These are phyloP conservation scores for Fusarium subglutinans DNA, from an alignment of 2,329 filamentous ascomycete genomes.

Conservation along the genomic window DNA sequence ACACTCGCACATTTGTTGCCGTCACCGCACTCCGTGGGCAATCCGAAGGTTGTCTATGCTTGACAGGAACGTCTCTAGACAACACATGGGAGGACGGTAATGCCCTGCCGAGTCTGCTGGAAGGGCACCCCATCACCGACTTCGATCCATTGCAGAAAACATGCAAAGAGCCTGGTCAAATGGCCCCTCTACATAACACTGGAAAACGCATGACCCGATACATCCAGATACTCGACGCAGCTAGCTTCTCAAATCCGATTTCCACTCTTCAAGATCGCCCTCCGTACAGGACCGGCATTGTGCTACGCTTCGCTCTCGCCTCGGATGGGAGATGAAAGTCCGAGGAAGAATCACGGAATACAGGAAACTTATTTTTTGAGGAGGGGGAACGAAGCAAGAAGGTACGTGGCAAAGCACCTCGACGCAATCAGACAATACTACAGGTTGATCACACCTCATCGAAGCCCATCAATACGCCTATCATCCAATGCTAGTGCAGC, in stretches of 20 bases:
- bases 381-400: too few species aligned
- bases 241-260: not conserved
- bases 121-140: not conserved
- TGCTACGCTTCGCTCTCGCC: not conserved
- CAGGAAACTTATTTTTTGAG: accelerated
- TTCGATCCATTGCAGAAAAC: not conserved
- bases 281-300: not conserved
- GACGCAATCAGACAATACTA: accelerated
- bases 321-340: not conserved
- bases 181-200: not conserved
- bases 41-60: not conserved
- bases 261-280: not conserved
- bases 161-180: not conserved
- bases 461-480: not conserved
- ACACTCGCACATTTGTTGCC: not conserved
- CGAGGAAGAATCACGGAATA: too few species aligned
- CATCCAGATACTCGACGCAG: not conserved
- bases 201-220: not conserved
- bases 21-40: not conserved
- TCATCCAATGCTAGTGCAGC: not conserved
- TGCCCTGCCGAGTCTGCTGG: not conserved
- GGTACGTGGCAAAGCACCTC: too few species aligned
- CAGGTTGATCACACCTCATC: not conserved
- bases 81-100: not conserved
- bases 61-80: not conserved